Conservation (phyloP, 2,329 filamentous ascomycete genomes). For the Curvularia spicifera region DNA sequence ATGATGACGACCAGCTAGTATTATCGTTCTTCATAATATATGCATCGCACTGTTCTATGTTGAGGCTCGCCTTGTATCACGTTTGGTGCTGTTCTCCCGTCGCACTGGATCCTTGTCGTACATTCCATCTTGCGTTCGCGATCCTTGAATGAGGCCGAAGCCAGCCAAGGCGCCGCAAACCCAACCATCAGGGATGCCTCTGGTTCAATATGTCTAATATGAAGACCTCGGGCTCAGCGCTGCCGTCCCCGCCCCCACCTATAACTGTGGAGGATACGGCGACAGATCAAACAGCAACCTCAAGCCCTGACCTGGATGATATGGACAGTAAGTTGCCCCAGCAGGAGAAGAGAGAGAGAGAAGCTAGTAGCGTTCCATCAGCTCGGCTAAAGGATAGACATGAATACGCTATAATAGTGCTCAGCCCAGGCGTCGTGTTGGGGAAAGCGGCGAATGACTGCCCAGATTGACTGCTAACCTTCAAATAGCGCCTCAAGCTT, state of each 20-base stretch:
- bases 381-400: not conserved
- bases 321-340: constrained; percentile 19
- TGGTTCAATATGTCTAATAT: constrained; percentile 11
- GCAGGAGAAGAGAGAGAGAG: not conserved
- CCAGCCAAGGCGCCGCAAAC: constrained; percentile 5
- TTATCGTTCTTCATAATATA: not conserved
- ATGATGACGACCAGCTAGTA: constrained; percentile 2
- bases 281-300: constrained; percentile 28
- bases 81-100: constrained; percentile 5
- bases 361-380: not conserved
- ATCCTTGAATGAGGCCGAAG: constrained; percentile 8
- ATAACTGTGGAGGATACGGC: constrained; percentile 47
- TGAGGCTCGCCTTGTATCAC: not conserved
- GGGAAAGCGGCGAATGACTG: not conserved
- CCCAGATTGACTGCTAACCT: constrained; percentile 7
- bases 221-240: constrained; percentile 17
- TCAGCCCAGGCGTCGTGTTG: constrained; percentile 1
- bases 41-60: not conserved
- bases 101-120: constrained; percentile 7
- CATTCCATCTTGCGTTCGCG: not conserved
- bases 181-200: not conserved
- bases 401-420: not conserved
- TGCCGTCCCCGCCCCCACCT: constrained; percentile 40
- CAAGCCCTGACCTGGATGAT: constrained; percentile 30
- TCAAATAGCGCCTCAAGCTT: constrained; percentile 27